A percentile compares a stretch with the other conserved stretches of the same genome.
Evolutionary conservation across 2,329 filamentous ascomycete species (phyloP).

Genomic region (Colletotrichum falcatum): DNA sequence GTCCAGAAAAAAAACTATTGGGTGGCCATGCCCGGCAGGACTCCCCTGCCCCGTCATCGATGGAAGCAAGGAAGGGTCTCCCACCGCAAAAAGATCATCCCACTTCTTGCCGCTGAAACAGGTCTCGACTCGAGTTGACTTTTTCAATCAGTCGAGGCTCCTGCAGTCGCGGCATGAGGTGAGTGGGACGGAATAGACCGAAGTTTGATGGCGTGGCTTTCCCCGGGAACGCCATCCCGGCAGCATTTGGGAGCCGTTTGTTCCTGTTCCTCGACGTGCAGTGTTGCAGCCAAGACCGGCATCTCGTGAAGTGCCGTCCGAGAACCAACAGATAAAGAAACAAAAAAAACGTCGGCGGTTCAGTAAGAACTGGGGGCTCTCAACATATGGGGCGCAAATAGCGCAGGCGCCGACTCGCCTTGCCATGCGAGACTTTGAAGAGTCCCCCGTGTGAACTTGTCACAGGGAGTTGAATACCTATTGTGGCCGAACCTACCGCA

Average conservation of each 20-base stretch:
- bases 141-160: slow-evolving; percentile 28
- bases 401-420: neutral
- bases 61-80: slow-evolving; percentile 15
- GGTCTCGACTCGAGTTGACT: slow-evolving; percentile 25
- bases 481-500: slow-evolving; percentile 3
- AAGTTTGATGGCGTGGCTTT: slow-evolving; percentile 14
- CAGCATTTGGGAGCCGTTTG: neutral
- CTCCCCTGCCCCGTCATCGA: slow-evolving; percentile 19
- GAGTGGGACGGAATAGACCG: slow-evolving; percentile 19
- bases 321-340: slow-evolving; percentile 7
- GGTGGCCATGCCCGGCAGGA: slow-evolving; percentile 16
- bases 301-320: neutral
- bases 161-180: slow-evolving; percentile 23
- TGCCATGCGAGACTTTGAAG: slow-evolving; percentile 4
- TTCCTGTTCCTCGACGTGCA: slow-evolving; percentile 1
- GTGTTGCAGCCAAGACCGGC: slow-evolving; percentile 28
- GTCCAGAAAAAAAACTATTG: slow-evolving; percentile 11
- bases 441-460: neutral
- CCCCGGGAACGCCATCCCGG: slow-evolving; percentile 11
- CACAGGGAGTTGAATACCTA: neutral
- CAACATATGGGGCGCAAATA: neutral
- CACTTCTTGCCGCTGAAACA: slow-evolving; percentile 31
- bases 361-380: neutral
- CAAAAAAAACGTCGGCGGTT: slow-evolving; percentile 17
- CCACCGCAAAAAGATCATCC: neutral